Conservation (phyloP, 345 rosid species). For the Gossypium australe region DNA sequence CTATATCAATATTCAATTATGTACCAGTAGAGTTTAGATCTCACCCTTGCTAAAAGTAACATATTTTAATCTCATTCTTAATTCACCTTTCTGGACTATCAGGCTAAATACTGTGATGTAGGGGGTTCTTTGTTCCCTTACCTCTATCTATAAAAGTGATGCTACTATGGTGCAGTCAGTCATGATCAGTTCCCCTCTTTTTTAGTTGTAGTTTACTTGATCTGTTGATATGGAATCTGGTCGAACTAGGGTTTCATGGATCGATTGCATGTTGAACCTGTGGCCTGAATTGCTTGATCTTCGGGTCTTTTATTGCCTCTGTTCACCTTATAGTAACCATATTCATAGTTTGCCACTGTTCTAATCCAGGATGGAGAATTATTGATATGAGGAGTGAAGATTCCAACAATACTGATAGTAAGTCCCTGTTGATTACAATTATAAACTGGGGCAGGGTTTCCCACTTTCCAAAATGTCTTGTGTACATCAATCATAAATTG, state of each 20-base stretch:
- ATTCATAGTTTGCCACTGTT: not conserved
- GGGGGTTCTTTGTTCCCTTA: not conserved
- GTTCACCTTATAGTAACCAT: not conserved
- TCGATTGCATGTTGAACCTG: not conserved
- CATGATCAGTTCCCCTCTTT: not conserved
- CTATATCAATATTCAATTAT: not conserved
- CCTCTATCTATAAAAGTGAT: not conserved
- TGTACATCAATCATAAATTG: not conserved
- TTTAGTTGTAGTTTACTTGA: not conserved
- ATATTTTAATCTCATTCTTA: no score
- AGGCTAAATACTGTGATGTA: not conserved
- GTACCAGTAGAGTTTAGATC: not conserved
- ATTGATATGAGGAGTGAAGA: not conserved
- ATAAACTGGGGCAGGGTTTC: not conserved
- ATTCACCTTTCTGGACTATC: not conserved
- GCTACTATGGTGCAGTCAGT: conserved; percentile 1
- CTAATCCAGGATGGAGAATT: not conserved
- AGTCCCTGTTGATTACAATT: not conserved
- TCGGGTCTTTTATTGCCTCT: not conserved
- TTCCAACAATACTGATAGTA: not conserved
- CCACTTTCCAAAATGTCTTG: not conserved
- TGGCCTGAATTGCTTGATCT: not conserved
- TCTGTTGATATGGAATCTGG: not conserved
- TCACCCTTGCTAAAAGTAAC: not conserved
- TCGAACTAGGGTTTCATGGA: not conserved